Base-by-base conservation (phyloP, 495 filamentous ascomycete species). In the Glarea lozoyensis region DNA sequence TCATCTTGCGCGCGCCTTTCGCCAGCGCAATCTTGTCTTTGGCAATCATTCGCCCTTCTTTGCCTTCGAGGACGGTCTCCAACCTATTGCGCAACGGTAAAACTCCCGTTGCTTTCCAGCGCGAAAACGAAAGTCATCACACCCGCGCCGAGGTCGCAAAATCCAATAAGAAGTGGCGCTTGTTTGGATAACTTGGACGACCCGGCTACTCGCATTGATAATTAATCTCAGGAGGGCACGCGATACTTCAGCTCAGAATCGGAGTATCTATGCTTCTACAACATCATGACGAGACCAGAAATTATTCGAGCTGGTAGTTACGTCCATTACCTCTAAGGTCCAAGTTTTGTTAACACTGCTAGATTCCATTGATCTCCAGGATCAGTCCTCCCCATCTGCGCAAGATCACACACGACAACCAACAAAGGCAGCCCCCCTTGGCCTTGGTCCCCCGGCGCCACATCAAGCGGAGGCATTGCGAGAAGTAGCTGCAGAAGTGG, bases 331-430 rank as follows among this genome's bases (percentile, higher is more conserved):
- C 12, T 4, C 12, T 6, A 4, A 10, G 40, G 25, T 20, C 27
- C 29, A 31, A 11, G 18, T 5, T 35, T 25, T 17, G 29, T 44
- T 52, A 32, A 39, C 21, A 31, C 50, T 31, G 35, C 15, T 22
- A 96, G 92, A 99, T 67, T 90, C 92, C 39, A 79, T 97, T 60
- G 92, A 98, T 65, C 81, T 98, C 5, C 93, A 99, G 68, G 76
- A 82, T 61, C 82, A 79, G 54, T 67, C 81, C 58, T 64, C 83
- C 19, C 87, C 87, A 18, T 88, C 89, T 32, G 84, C 92, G 5
- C 73, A 94, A 62, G 86, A 85, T 52, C 84, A 88, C 63, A 49
- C 50, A 38, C 69, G 64, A 56, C 78, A 77, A 56, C 66, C 64
- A 17, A 56, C 63, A 33, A 63, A 70, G 36, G 65, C 72, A 53